phyloP scores from a whole-genome alignment of 345 rosid species.

The Melastoma malabathricum region DNA sequence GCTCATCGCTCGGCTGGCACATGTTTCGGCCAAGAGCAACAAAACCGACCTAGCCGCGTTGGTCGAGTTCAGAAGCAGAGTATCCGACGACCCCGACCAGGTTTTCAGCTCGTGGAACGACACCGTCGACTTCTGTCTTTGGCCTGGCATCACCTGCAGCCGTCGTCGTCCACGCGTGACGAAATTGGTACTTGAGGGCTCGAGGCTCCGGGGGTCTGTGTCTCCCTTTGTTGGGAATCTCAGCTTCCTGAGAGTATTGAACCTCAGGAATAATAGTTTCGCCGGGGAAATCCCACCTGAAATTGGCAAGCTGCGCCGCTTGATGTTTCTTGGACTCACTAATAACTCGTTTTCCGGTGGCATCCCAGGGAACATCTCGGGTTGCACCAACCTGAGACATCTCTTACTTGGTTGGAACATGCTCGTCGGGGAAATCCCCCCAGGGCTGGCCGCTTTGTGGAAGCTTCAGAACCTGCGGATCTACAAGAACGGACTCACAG shows the following conservation, averaged over 20 bases:
- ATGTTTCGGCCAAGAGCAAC: neutral
- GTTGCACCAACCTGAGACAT: neutral
- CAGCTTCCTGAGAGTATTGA: neutral
- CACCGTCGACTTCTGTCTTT: constrained; percentile 2
- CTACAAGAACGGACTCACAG: neutral
- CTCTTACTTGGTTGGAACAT: neutral
- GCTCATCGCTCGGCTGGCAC: too few species aligned
- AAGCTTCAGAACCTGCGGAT: neutral
- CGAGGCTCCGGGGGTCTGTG: neutral
- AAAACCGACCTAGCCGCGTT: neutral
- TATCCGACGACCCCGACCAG: neutral
- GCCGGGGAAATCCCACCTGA: neutral
- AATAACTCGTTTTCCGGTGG: neutral
- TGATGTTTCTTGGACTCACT: neutral
- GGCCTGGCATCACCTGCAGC: constrained; percentile 4
- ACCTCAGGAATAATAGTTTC: neutral
- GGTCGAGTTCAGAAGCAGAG: neutral
- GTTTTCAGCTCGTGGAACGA: constrained; percentile 1
- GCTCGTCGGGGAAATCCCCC: neutral
- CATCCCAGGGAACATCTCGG: neutral
- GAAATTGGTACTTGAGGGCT: neutral
- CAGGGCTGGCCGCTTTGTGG: neutral
- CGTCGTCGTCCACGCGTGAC: neutral
- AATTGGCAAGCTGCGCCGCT: neutral
- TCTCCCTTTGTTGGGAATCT: constrained; percentile 1